Evolutionary conservation across 306 rosid genomes (phyloP).

Genomic region (Rosa multiflora): DNA sequence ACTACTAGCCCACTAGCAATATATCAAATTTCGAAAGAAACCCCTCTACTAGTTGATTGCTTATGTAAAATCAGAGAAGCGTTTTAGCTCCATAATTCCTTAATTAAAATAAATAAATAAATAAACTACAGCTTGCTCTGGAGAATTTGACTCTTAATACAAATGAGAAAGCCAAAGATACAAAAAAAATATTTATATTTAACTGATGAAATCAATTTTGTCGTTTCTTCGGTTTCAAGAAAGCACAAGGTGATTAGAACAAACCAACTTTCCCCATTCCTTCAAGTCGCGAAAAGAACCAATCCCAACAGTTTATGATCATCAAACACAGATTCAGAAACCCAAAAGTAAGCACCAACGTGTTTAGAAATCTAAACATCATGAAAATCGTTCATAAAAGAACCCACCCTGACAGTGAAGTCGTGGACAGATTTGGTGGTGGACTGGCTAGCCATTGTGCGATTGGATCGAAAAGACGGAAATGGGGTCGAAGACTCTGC

Average conservation of each 20-base stretch:
- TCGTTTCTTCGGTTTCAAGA: background rate
- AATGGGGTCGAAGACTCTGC: conserved; percentile 20
- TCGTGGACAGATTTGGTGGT: conserved; percentile 46
- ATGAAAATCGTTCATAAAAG: too few relatives aligned
- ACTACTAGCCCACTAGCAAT: background rate
- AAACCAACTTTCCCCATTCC: background rate
- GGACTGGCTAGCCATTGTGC: conserved; percentile 65
- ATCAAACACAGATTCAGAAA: background rate
- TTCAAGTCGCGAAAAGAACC: background rate
- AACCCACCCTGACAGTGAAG: conserved; percentile 61
- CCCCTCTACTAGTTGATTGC: background rate
- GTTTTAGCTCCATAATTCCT: background rate
- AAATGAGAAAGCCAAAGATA: background rate
- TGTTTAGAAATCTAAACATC: too few relatives aligned
- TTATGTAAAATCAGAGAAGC: background rate
- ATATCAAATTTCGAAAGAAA: background rate
- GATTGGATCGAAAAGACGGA: conserved; percentile 22
- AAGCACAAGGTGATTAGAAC: background rate
- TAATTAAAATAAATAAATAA: too few relatives aligned
- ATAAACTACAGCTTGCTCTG: background rate
- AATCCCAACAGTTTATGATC: background rate
- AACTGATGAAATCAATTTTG: background rate
- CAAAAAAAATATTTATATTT: background rate
- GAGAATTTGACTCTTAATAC: background rate
- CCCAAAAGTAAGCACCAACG: too few relatives aligned